Base-by-base conservation (phyloP, 73 alveolate species). In the Stentor coeruleus region DNA sequence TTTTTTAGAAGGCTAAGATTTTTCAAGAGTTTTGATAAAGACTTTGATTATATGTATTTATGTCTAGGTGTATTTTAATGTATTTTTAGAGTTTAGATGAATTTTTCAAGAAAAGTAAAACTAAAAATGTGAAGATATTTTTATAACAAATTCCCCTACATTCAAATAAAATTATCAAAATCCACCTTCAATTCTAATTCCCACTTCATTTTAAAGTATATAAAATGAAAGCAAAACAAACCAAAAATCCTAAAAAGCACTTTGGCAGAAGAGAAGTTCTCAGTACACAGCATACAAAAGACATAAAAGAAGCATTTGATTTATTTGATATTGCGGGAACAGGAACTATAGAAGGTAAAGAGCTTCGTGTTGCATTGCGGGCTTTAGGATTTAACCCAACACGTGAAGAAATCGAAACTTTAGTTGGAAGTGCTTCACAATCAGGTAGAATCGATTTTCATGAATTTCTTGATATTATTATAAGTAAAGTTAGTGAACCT, bases 381-480 rank as follows among this genome's bases (percentile, higher is more conserved):
- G 99, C 99, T 1, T 80, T 96, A 82, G 99, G 99, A 11, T 96
- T 95, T 84, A 98, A 96, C 86, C 99, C 99, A 30, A 83, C 99
- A 14, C 92, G 94, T 87, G 99, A 96, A 58, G 99, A 96, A 88
- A 91, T 96, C 35, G 97, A 90, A 76, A 88, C 86, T 39, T 89
- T 96, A 2, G 94, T 96, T 6, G 94, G 96, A 41, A 97, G 90
- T 60, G 93, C 94, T 49, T 88, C 90, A 20, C 91, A 90, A 76
- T 88, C 91, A 76, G 97, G 90, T 55, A 97, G 96, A 55, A 96
- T 96, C 3, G 99, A 96, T 85, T 96, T 96, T 87, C 97, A 96
- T 74, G 99, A 96, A 83, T 96, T 96, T 84, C 90, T 95, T 81
- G 97, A 95, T 82, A 96, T 96, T 74, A 96, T 96, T 98, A 95